phyloP scores from a whole-genome alignment of 495 filamentous ascomycete genomes.

The Neurospora hispaniola region DNA sequence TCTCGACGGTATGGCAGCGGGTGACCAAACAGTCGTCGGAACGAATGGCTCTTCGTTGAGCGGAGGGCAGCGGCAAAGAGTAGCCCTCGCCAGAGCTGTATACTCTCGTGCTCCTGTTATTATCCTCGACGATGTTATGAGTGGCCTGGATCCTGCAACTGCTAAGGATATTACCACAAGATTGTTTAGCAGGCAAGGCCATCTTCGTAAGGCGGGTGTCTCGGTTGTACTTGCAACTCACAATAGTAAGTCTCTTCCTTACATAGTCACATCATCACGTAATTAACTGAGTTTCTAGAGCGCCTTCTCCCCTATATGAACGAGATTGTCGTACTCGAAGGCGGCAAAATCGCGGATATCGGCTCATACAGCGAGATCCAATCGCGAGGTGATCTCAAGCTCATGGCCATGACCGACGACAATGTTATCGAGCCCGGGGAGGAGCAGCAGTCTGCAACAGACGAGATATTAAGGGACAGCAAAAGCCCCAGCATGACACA shows the following conservation, averaged over 20 bases:
- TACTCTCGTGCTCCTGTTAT: conserved; percentile 20
- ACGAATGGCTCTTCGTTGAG: conserved; percentile 54
- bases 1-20: conserved; percentile 33
- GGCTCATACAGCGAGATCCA: neutral
- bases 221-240: conserved; percentile 21
- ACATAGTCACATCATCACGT: no score
- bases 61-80: conserved; percentile 57
- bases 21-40: conserved; percentile 50
- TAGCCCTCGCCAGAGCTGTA: conserved; percentile 29
- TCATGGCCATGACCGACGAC: neutral
- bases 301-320: conserved; percentile 1
- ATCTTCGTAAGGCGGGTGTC: conserved; percentile 14
- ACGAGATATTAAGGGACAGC: neutral
- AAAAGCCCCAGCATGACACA: neutral
- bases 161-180: conserved; percentile 49
- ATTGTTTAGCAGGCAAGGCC: conserved; percentile 29
- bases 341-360: neutral
- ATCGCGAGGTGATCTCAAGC: neutral
- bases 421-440: neutral
- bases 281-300: neutral
- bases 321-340: neutral
- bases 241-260: neutral
- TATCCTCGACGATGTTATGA: conserved; percentile 43
- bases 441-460: neutral
- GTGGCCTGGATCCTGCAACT: conserved; percentile 51